Evolutionary conservation across 75 land plant species (phyloP), one percentile per base, ranked within the genome.

Genomic region (Gnetum montanum): DNA sequence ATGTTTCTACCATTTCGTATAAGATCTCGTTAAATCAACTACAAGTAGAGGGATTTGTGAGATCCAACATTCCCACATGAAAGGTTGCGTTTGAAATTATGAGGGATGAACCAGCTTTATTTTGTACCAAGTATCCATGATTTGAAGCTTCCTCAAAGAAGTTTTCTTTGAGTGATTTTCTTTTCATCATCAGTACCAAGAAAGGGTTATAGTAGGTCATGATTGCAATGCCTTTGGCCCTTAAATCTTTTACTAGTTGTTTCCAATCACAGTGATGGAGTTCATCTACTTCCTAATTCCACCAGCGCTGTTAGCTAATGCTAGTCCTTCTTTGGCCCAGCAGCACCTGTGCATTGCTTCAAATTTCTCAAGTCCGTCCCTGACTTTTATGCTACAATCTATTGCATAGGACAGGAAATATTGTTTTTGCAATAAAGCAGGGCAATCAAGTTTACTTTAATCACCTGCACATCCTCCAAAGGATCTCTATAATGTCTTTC

Each of bases 321-420:
- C 82, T 33, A 40, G 91, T 91, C 48, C 76, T 68, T 45, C 97
- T 77, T 59, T 86, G 85, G 3, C 97, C 91, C 5, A 83, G 87
- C 97, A 91, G 86, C 58, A 86, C 97, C 97, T 91, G 59, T 22
- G n/a, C n/a, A n/a, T n/a, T n/a, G n/a, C n/a, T n/a, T n/a, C n/a
- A n/a, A n/a, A n/a, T n/a, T n/a, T n/a, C n/a, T n/a, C n/a, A n/a
- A n/a, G n/a, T n/a, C n/a, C n/a, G n/a, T n/a, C n/a, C n/a, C n/a
- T n/a, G n/a, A n/a, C n/a, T n/a, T n/a, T n/a, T n/a, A n/a, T n/a
- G n/a, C n/a, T n/a, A n/a, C n/a, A n/a, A n/a, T n/a, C n/a, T n/a
- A n/a, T n/a, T n/a, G n/a, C n/a, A n/a, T n/a, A n/a, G n/a, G n/a
- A n/a, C n/a, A n/a, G n/a, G n/a, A n/a, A n/a, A n/a, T n/a, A n/a